Base-by-base conservation (phyloP, 345 rosid genomes). In the Lepidium africanum region DNA sequence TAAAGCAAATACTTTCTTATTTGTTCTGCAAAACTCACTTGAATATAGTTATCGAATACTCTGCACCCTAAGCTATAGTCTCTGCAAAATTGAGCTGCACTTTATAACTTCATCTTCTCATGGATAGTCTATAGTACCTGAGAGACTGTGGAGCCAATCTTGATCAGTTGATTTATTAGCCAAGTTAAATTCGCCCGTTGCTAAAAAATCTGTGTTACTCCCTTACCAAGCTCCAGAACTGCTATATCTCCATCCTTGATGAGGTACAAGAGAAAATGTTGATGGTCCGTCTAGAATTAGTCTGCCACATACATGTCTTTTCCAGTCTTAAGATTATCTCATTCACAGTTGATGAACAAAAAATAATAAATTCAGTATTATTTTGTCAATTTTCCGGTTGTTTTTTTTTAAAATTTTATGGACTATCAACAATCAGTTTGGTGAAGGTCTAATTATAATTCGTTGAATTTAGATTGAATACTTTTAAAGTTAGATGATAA, bases 21-120 rank as follows among this genome's bases (percentile, higher is more conserved):
- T 32, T 17, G 46, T 59, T 65, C 56, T 35, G 17, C 56, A 16
- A 47, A 33, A 56, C 87, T 78, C 69, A 90, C 98, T 73, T 94
- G 97, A 53, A 94, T 81, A 6, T 89, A 79, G 9, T 89, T 83
- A 62, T 94, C 96, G 48, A 94, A 94, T 27, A 80, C 37, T 46
- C 99, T 85, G 45, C 60, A 76, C 11, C 99, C 96, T 6, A 82
- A 69, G 80, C 99, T 94, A 52, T 49, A 72, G 67, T 89, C 78
- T 94, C 99, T 13, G 99, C 91, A 70, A 94, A 94, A 73, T 91
- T 89, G 37, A 94, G 96, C 43, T 67, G 59, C 17, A 91, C 86
- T 41, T 75, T 86, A 58, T 91, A 94, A 54, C 80, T 76, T 36
- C 87, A 91, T 7, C 27, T 5, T 36, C 17, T 63, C 95, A 94